Conservation (phyloP, 2,329 filamentous ascomycete genomes). For the Nemania sp. region DNA sequence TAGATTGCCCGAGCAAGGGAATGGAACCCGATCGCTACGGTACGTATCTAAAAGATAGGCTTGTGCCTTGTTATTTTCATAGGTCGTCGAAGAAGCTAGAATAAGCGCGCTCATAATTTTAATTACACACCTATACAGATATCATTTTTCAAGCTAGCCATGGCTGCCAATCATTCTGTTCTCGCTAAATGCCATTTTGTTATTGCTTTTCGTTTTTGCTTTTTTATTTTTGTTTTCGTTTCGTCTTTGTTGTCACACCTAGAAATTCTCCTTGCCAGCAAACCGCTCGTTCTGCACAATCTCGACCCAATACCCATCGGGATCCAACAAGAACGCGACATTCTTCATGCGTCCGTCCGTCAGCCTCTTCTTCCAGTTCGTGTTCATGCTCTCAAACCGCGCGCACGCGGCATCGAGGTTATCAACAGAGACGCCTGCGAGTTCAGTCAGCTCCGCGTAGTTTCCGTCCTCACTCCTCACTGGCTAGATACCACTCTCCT, state of each 20-base stretch:
- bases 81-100: no score
- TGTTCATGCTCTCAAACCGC: constrained; percentile 83
- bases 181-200: not conserved
- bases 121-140: no score
- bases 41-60: no score
- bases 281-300: constrained; percentile 82
- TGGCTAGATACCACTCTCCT: not conserved
- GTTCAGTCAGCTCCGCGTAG: not conserved
- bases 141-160: no score
- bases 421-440: constrained; percentile 83
- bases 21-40: no score
- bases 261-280: constrained; percentile 65
- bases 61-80: no score
- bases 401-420: constrained; percentile 88
- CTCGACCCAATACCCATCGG: constrained; percentile 69
- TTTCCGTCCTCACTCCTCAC: not conserved
- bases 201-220: not conserved
- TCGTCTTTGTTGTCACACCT: no score
- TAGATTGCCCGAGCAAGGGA: no score
- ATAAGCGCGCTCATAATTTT: no score
- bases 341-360: constrained; percentile 95
- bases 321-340: constrained; percentile 90
- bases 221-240: not conserved
- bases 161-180: no score
- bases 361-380: constrained; percentile 94